Conservation (phyloP, 257 asterid genomes). For the Solanum lycopersicoides region DNA sequence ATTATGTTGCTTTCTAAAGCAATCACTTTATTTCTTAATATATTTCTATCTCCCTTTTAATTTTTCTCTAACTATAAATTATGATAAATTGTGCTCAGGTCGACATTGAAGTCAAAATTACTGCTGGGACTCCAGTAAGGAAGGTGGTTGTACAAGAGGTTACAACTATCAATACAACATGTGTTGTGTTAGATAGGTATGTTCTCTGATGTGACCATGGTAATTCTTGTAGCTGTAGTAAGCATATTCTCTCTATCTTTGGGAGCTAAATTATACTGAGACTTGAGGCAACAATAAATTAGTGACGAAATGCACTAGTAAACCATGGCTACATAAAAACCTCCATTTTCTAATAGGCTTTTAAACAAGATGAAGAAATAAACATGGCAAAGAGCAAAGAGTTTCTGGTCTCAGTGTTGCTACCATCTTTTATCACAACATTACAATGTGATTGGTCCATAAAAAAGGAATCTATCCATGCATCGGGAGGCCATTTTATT, state of each 20-base stretch:
- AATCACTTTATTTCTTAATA: neutral
- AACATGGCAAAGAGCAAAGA: neutral
- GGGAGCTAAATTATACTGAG: neutral
- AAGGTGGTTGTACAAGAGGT: constrained; percentile 50
- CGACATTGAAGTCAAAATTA: constrained; percentile 61
- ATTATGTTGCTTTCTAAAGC: too few species aligned
- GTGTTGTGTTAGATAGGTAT: constrained; percentile 69
- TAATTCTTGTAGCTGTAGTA: neutral
- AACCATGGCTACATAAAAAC: neutral
- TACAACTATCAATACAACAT: constrained; percentile 29
- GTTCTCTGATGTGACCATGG: neutral
- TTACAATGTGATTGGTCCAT: neutral
- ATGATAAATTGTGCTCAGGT: constrained; percentile 29
- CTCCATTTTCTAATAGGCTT: neutral
- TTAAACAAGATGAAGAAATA: neutral
- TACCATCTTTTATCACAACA: neutral
- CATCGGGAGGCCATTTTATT: neutral
- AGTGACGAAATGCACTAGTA: neutral
- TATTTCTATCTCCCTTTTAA: neutral
- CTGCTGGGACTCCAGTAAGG: constrained; percentile 55
- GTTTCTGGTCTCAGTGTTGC: neutral
- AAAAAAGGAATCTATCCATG: neutral
- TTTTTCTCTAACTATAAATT: neutral
- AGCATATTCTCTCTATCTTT: neutral
- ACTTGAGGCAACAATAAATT: neutral